Evolutionary conservation across 495 filamentous ascomycete genomes (phyloP), one percentile per base, ranked within the genome.

Genomic region (Aspergillus funiculosus): DNA sequence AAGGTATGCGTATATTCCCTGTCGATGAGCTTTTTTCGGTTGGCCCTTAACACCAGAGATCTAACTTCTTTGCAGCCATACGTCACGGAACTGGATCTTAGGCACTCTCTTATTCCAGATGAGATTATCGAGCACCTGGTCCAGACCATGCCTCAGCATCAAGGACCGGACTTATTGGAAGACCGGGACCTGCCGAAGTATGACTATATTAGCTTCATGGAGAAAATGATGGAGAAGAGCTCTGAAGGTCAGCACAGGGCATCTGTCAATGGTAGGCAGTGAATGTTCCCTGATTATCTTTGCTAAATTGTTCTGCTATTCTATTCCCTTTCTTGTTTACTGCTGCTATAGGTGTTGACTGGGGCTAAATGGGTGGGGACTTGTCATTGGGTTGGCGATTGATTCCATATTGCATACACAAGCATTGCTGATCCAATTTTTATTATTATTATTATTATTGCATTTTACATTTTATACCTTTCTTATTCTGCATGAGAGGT

Each of bases 31-130:
- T n/a, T 20, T 15, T 38, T 14, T 26, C 18, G 36, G 15, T 19
- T 24, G 1, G 27, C 19, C 0, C 13, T 31, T 22, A 17, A 39
- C 27, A 42, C 50, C n/a, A n/a, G n/a, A n/a, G n/a, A n/a, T n/a
- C n/a, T 63, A 27, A 64, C 36, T 18, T 45, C 25, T 9, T 28
- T 38, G 13, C 43, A 83, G 77, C 89, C 92, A 11, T 98, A 96
- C 63, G 92, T 98, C 9, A 98, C 92, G 8, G 92, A 98, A 69
- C 82, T 98, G 62, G 92, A 98, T 63, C 79, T 98, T 28, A 79
- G 89, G 45, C 94, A 96, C 66, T 89, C 83, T 18, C 78, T 98
- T 14, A 90, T 98, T 18, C 91, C 92, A 0, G 94, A 97, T 56
- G 89, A 95, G 41, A 79, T 97, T 31, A 94, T 97, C 46, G 91